These are phyloP conservation scores for Pichia sp. DNA, from an alignment of 1,139 yeast genomes.

Conservation along the genomic window DNA sequence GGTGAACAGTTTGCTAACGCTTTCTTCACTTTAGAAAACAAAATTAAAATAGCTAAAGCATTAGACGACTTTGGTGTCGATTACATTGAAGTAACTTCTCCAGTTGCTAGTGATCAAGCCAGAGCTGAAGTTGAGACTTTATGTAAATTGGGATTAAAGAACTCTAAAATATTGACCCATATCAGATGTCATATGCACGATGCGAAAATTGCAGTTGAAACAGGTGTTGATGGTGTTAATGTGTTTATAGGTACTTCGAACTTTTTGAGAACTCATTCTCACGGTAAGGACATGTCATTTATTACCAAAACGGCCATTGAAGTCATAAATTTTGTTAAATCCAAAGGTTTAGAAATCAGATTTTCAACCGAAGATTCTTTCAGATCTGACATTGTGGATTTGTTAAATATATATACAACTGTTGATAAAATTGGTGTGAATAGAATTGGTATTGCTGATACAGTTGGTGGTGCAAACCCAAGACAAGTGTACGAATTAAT, in stretches of 20 bases:
- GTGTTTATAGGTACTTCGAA: slow-evolving; percentile 53
- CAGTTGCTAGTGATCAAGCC: slow-evolving; percentile 50
- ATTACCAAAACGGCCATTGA: slow-evolving; percentile 46
- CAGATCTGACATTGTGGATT: slow-evolving; percentile 50
- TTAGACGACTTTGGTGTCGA: slow-evolving; percentile 54
- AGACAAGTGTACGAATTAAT: slow-evolving; percentile 53
- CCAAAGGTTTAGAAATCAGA: slow-evolving; percentile 50
- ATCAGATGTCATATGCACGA: slow-evolving; percentile 56
- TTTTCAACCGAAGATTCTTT: slow-evolving; percentile 52
- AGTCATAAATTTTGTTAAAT: slow-evolving; percentile 50
- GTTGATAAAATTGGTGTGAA: slow-evolving; percentile 53
- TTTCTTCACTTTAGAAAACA: slow-evolving; percentile 45
- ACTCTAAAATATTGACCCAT: slow-evolving; percentile 48
- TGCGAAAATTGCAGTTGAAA: slow-evolving; percentile 49
- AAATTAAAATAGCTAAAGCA: slow-evolving; percentile 49
- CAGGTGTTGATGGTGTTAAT: slow-evolving; percentile 56
- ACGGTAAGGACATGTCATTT: slow-evolving; percentile 49
- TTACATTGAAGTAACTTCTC: slow-evolving; percentile 50
- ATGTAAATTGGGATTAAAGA: slow-evolving; percentile 45
- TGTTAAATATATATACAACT: slow-evolving; percentile 47
- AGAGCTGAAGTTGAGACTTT: slow-evolving; percentile 50
- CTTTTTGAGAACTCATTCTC: slow-evolving; percentile 43
- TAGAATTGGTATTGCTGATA: slow-evolving; percentile 55
- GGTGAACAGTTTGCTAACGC: slow-evolving; percentile 58
- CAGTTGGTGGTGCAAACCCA: slow-evolving; percentile 56